Evolutionary conservation across 2,329 filamentous ascomycete genomes (phyloP), one percentile per base, ranked within the genome.

Genomic region (Stachybotrys chartarum): DNA sequence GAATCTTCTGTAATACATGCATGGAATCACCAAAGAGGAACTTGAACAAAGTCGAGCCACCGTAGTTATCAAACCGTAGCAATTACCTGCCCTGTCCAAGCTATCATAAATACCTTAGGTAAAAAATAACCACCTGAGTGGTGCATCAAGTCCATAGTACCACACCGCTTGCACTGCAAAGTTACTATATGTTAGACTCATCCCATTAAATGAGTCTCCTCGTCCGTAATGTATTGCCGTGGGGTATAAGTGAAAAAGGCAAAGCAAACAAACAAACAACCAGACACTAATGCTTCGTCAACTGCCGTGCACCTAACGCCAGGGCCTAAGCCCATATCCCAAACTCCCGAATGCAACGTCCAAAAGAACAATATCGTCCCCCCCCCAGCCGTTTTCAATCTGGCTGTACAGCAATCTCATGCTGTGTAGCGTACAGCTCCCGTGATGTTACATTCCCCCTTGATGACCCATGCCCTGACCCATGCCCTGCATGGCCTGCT

Each of bases 401-500:
- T 10, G 35, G 35, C 35, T 14, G 35, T 42, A 14, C 14, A 14
- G 8, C 35, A 14, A 10, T 42, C 35, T 14, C 35, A 42, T 14
- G 14, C 35, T 10, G 8, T 42, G 35, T 14, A 24, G 24, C 24
- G 24, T 24, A 24, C 35, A 10, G 14, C 35, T 14, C 35, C 35
- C 14, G 35, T 10, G 8, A 42, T 10, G 14, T 65, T 71, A 78
- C 75, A 79, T 78, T 45, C 74, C 76, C 60, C 74, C 76, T 60
- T 79, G 76, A 18, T 72, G 71, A 12, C 75, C 75, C 77, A 80
- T 79, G 75, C 83, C 82, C 30, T 75, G 73, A 54, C 76, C 74
- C 75, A 82, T 81, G 7, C 76, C n/a, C 17, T 24, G 16, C 45
- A 47, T 47, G 45, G 68, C 69, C 60, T 75, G 71, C 59, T 75